Conservation (phyloP, 495 filamentous ascomycete genomes). For the Neurospora cerealis region DNA sequence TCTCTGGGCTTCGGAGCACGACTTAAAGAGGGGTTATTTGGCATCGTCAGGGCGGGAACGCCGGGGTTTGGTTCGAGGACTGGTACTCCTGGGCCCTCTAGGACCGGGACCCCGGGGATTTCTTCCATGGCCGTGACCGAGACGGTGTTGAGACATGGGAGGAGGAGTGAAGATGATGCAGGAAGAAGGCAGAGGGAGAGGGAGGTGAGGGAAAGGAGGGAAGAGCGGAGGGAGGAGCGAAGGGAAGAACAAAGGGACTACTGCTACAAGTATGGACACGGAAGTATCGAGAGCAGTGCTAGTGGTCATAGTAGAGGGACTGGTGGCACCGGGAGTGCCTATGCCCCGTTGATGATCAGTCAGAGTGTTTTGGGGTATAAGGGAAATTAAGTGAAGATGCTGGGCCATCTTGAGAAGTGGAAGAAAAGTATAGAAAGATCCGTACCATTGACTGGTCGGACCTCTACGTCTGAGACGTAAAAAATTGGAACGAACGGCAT, state of each 20-base stretch:
- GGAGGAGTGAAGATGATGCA: not conserved
- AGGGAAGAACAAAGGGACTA: not conserved
- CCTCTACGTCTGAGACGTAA: not conserved
- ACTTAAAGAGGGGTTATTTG: not conserved
- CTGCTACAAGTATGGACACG: not conserved
- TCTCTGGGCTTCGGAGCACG: not conserved
- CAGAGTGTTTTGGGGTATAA: not conserved
- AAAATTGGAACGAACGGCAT: not conserved
- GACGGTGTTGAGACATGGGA: not conserved
- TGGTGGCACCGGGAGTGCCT: not conserved
- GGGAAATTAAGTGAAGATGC: not conserved
- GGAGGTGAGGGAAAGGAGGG: not conserved
- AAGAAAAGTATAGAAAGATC: not conserved
- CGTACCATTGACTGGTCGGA: not conserved
- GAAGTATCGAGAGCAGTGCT: not conserved
- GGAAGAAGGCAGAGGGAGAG: not conserved
- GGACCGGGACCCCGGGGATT: not conserved
- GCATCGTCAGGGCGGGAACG: not conserved
- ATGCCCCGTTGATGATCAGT: not conserved
- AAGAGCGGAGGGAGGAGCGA: not conserved
- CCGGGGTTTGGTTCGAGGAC: not conserved
- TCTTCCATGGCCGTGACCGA: not conserved
- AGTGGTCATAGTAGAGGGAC: not conserved
- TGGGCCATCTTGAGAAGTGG: not conserved
- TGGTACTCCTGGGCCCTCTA: not conserved